These are phyloP conservation scores for Coprinopsis strossmayeri DNA, from an alignment of 768 basidiomycete species.

Conservation along the genomic window DNA sequence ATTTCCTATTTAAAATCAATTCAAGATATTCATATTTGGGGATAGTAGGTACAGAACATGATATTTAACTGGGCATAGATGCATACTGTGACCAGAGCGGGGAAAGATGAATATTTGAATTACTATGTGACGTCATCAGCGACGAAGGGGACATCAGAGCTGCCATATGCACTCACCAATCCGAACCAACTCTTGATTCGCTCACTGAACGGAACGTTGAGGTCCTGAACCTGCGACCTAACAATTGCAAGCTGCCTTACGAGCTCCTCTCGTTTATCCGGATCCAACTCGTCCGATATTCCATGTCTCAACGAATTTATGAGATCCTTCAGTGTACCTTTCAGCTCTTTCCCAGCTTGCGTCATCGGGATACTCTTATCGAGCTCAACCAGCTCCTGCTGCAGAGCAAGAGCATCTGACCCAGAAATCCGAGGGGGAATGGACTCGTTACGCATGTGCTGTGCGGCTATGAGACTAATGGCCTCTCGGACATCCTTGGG, in stretches of 20 bases:
- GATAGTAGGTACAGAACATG: too few species aligned
- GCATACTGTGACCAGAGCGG: too few species aligned
- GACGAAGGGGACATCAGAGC: neutral
- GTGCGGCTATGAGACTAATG: neutral
- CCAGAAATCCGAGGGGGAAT: neutral
- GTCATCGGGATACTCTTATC: constrained; percentile 18
- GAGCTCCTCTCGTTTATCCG: neutral
- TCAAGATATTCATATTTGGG: too few species aligned
- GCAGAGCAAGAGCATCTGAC: constrained; percentile 9
- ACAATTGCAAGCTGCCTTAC: neutral
- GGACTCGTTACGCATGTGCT: neutral
- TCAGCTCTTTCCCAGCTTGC: constrained; percentile 17
- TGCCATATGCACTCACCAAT: neutral
- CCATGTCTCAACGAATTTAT: constrained; percentile 18
- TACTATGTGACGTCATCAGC: too few species aligned
- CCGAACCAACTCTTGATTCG: constrained; percentile 2
- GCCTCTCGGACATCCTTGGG: constrained; percentile 1
- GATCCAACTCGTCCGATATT: neutral
- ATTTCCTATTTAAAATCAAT: too few species aligned
- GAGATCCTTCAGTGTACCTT: constrained; percentile 18
- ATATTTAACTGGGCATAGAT: too few species aligned
- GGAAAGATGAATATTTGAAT: too few species aligned
- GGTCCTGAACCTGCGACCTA: neutral
- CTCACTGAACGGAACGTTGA: constrained; percentile 1
- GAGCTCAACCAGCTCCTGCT: constrained; percentile 20